Conservation (phyloP, 2,329 filamentous ascomycete genomes). For the Stachybotrys elegans region DNA sequence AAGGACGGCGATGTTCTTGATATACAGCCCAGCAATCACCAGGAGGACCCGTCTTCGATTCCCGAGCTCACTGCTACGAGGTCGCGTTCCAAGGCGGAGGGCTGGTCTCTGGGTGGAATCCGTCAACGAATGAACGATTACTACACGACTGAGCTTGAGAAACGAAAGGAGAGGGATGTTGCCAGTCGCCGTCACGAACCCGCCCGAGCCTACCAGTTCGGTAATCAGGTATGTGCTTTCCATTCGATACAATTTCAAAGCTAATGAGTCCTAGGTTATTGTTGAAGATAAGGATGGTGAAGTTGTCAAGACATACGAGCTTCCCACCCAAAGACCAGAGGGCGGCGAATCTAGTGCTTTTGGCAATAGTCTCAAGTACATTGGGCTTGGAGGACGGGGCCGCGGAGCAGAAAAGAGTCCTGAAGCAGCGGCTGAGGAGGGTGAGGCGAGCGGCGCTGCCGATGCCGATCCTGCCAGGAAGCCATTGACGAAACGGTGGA, state of each 20-base stretch:
- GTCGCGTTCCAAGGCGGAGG: slow-evolving; percentile 6
- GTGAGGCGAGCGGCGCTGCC: slow-evolving; percentile 24
- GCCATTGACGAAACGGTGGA: slow-evolving; percentile 39
- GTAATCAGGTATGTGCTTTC: slow-evolving; percentile 58
- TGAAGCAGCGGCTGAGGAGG: slow-evolving; percentile 21
- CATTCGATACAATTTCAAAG: not conserved
- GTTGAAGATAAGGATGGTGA: slow-evolving; percentile 84
- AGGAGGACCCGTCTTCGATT: slow-evolving; percentile 10
- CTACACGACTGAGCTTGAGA: slow-evolving; percentile 55
- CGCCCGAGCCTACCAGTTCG: slow-evolving; percentile 80
- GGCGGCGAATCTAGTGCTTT: slow-evolving; percentile 34
- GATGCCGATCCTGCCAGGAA: not conserved
- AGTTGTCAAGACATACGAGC: slow-evolving; percentile 78
- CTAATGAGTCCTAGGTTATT: slow-evolving; percentile 58
- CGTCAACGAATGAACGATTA: slow-evolving; percentile 47
- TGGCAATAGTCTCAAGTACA: slow-evolving; percentile 45
- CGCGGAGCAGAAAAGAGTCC: slow-evolving; percentile 34
- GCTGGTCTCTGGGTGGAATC: slow-evolving; percentile 33
- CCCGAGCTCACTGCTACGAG: slow-evolving; percentile 14
- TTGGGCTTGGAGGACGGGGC: slow-evolving; percentile 43
- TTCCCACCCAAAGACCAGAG: slow-evolving; percentile 51
- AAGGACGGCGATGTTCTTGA: slow-evolving; percentile 80
- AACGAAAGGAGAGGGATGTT: slow-evolving; percentile 59
- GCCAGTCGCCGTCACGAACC: slow-evolving; percentile 60
- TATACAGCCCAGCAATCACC: slow-evolving; percentile 37